phyloP scores from a whole-genome alignment of 192 early-diverging fungal species.

The Coemansia sp. region DNA sequence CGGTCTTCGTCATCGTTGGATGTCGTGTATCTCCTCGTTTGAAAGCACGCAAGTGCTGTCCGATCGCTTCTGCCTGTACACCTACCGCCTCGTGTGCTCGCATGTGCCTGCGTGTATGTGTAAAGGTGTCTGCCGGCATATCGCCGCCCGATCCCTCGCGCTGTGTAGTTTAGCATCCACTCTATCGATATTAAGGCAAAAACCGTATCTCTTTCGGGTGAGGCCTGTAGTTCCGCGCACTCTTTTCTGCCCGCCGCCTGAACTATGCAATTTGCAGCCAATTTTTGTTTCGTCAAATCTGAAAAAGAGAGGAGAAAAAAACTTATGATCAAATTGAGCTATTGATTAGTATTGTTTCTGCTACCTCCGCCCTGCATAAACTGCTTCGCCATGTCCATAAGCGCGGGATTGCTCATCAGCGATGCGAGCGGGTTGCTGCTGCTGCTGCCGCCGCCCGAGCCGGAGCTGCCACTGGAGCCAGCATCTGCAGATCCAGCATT shows the following conservation, averaged over 20 bases:
- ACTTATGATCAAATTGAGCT: background rate
- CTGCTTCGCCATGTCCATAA: conserved; percentile 93
- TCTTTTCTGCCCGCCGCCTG: too few relatives aligned
- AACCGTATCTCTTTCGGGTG: too few relatives aligned
- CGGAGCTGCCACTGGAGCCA: background rate
- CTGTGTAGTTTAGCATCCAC: too few relatives aligned
- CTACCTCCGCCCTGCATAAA: conserved; percentile 61
- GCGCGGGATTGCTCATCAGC: conserved; percentile 87
- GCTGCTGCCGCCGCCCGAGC: conserved; percentile 52
- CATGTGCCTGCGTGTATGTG: too few relatives aligned
- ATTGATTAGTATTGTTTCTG: conserved; percentile 5
- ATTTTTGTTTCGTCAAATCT: too few relatives aligned
- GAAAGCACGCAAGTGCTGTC: background rate
- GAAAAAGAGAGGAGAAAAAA: background rate
- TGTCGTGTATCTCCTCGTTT: background rate
- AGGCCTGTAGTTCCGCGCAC: too few relatives aligned
- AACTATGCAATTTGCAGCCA: too few relatives aligned
- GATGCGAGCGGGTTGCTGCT: conserved; percentile 75
- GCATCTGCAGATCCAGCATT: conserved; percentile 1
- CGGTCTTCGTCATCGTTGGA: background rate
- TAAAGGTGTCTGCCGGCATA: too few relatives aligned
- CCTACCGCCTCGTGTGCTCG: too few relatives aligned
- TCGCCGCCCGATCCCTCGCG: too few relatives aligned
- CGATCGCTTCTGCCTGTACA: too few relatives aligned
- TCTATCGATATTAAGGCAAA: too few relatives aligned